These are phyloP conservation scores for Corymbia citriodora DNA, from an alignment of 441 rosid genomes.

Conservation along the genomic window DNA sequence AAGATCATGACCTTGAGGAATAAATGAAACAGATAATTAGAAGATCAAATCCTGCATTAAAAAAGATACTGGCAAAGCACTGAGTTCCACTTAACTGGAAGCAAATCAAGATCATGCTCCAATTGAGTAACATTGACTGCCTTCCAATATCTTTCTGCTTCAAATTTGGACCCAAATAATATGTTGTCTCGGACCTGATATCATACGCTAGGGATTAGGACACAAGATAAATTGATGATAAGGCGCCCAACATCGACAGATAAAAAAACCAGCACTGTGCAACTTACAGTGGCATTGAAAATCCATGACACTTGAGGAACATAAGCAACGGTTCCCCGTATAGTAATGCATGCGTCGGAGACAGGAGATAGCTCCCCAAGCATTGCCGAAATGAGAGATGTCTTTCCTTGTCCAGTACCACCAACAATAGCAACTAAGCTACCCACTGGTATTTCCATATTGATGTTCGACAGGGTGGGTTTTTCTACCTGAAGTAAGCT, in stretches of 20 bases:
- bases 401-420: slow-evolving; percentile 93
- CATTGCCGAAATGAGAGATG: slow-evolving; percentile 94
- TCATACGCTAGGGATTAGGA: background rate
- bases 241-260: background rate
- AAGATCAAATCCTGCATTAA: background rate
- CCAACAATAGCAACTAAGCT: slow-evolving; percentile 96
- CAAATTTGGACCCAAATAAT: slow-evolving; percentile 76
- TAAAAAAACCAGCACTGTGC: slow-evolving; percentile 9
- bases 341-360: slow-evolving; percentile 46
- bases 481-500: slow-evolving; percentile 56
- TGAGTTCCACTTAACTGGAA: slow-evolving; percentile 62
- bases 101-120: slow-evolving; percentile 83
- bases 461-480: slow-evolving; percentile 75
- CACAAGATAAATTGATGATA: background rate
- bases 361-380: slow-evolving; percentile 85
- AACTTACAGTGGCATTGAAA: slow-evolving; percentile 92
- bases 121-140: slow-evolving; percentile 80
- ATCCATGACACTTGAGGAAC: slow-evolving; percentile 99
- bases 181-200: slow-evolving; percentile 85
- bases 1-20: slow-evolving; percentile 80
- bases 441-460: slow-evolving; percentile 78
- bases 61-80: background rate
- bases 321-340: slow-evolving; percentile 88
- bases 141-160: slow-evolving; percentile 59
- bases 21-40: slow-evolving; percentile 12